Conservation (phyloP, 2,329 filamentous ascomycete species). For the Chrysosphaeria jannelii region DNA sequence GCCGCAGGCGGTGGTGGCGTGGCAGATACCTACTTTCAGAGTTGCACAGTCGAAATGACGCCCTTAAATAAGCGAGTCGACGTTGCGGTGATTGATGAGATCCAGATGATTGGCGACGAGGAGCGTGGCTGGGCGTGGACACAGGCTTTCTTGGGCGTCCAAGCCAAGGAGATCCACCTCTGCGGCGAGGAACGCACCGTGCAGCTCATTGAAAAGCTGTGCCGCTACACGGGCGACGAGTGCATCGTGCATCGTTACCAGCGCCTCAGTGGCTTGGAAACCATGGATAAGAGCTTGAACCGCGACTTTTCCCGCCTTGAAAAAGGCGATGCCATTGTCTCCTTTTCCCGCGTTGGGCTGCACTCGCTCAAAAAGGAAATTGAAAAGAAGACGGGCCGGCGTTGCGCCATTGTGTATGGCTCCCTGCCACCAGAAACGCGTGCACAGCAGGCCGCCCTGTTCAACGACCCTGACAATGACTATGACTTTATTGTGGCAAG, state of each 20-base stretch:
- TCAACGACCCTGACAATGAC: conserved; percentile 86
- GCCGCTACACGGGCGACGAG: conserved; percentile 51
- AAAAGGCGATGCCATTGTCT: conserved; percentile 75
- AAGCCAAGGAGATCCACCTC: conserved; percentile 69
- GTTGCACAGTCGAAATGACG: conserved; percentile 83
- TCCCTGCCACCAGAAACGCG: conserved; percentile 75
- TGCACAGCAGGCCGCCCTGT: conserved; percentile 66
- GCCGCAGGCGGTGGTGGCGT: conserved; percentile 1
- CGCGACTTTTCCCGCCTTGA: conserved; percentile 34
- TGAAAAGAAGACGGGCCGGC: conserved; percentile 41
- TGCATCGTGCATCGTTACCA: conserved; percentile 59
- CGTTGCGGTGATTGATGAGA: conserved; percentile 91
- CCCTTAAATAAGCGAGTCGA: conserved; percentile 30
- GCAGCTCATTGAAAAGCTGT: conserved; percentile 46
- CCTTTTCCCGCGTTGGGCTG: conserved; percentile 57
- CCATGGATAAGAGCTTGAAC: conserved; percentile 29
- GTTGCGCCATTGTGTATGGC: conserved; percentile 83
- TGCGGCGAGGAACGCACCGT: conserved; percentile 74
- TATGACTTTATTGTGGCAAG: conserved; percentile 72
- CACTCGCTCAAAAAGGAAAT: conserved; percentile 55
- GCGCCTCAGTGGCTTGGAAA: conserved; percentile 47
- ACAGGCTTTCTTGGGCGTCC: conserved; percentile 58
- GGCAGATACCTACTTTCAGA: conserved; percentile 29
- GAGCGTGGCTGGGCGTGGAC: conserved; percentile 89
- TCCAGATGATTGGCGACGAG: conserved; percentile 71